Conservation (phyloP, 140 eudicot species). For the Flaveria floridana region DNA sequence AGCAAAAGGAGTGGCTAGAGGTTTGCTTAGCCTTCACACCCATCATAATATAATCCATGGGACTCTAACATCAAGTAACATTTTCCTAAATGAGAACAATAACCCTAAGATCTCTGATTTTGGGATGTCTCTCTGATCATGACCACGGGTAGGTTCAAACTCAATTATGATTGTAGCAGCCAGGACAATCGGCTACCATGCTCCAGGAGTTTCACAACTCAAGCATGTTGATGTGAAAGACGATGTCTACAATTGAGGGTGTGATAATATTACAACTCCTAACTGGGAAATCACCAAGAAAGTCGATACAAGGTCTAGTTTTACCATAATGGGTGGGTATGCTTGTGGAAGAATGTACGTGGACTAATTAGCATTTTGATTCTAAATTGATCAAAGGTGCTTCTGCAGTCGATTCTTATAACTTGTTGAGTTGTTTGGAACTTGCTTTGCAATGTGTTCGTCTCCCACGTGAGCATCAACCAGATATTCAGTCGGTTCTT, state of each 20-base stretch:
- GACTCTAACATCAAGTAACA: neutral
- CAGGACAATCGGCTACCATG: neutral
- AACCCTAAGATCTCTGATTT: slow-evolving; percentile 5
- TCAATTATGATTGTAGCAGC: neutral
- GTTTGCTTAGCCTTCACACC: slow-evolving; percentile 11
- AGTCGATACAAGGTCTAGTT: neutral
- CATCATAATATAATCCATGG: neutral
- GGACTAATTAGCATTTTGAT: neutral
- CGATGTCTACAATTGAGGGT: neutral
- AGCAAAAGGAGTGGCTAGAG: slow-evolving; percentile 16
- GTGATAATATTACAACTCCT: neutral
- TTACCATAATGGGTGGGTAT: neutral
- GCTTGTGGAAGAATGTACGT: too few species aligned
- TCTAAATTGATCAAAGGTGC: neutral
- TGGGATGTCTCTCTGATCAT: neutral
- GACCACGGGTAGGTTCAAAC: neutral
- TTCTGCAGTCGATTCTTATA: neutral
- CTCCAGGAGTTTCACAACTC: neutral
- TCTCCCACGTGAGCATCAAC: neutral
- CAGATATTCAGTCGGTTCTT: neutral
- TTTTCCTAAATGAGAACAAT: neutral
- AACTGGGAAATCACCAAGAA: neutral
- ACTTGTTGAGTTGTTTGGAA: neutral
- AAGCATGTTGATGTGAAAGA: neutral
- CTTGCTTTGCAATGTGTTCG: neutral